phyloP scores from a whole-genome alignment of 768 basidiomycete species.

The Boletus subcaerulescens region DNA sequence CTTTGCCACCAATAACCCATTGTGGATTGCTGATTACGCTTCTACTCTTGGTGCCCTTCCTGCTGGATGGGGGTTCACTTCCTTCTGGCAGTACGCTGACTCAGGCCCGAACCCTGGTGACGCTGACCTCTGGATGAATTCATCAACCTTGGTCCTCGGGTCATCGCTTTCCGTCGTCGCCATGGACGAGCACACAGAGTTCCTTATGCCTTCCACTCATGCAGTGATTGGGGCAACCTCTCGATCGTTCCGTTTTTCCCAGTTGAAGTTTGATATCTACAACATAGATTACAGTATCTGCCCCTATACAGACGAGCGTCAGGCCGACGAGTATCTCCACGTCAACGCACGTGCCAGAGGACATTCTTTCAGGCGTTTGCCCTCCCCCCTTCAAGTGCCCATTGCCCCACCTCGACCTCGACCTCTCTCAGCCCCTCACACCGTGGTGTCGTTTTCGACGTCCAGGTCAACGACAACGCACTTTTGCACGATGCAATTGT shows the following conservation, averaged over 20 bases:
- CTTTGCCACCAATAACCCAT: slow-evolving; percentile 50
- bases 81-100: slow-evolving; percentile 63
- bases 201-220: not conserved
- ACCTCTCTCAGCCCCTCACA: not conserved
- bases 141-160: not conserved
- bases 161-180: not conserved
- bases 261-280: not conserved
- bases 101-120: slow-evolving; percentile 57
- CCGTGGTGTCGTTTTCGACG: not conserved
- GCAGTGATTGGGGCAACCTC: too few species aligned
- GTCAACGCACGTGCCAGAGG: not conserved
- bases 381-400: not conserved
- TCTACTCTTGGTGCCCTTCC: slow-evolving; percentile 52
- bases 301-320: not conserved
- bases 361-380: not conserved
- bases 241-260: not conserved
- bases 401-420: not conserved
- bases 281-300: not conserved
- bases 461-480: not conserved
- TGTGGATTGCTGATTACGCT: slow-evolving; percentile 59
- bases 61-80: slow-evolving; percentile 53
- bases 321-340: not conserved
- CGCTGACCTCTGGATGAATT: slow-evolving; percentile 43
- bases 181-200: not conserved
- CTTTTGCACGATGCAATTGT: not conserved